phyloP scores from a whole-genome alignment of 495 filamentous ascomycete genomes.

The Xylaria palmicola region DNA sequence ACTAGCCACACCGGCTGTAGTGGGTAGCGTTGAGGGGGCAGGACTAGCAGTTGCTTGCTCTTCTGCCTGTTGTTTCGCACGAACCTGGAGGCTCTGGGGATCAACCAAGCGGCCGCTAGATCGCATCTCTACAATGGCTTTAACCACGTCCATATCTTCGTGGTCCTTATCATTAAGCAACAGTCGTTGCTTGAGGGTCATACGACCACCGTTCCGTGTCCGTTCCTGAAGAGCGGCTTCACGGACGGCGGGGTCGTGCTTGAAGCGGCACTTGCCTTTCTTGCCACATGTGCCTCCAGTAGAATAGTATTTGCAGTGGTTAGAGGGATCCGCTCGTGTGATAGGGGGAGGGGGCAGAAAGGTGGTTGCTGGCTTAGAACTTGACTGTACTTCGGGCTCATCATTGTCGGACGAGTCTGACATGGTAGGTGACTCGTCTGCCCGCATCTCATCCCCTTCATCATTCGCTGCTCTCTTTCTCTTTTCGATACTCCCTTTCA shows the following conservation, averaged over 20 bases:
- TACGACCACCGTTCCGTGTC: conserved; percentile 52
- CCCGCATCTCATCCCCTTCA: conserved; percentile 56
- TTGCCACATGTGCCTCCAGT: conserved; percentile 61
- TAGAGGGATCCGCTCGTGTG: conserved; percentile 49
- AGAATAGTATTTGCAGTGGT: conserved; percentile 61
- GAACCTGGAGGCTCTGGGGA: conserved; percentile 20
- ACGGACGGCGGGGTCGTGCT: conserved; percentile 54
- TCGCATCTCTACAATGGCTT: conserved; percentile 44
- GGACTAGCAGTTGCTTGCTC: conserved; percentile 15
- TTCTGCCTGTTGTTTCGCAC: conserved; percentile 15
- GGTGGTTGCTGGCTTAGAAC: conserved; percentile 23
- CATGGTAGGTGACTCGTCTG: conserved; percentile 32
- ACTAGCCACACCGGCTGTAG: conserved; percentile 29
- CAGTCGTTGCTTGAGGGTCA: conserved; percentile 56
- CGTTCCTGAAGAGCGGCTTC: conserved; percentile 53
- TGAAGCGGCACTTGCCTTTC: conserved; percentile 65
- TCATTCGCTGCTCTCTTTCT: conserved; percentile 57
- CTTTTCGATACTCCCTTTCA: conserved; percentile 53
- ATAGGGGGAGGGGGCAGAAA: conserved; percentile 41
- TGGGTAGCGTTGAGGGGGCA: conserved; percentile 27
- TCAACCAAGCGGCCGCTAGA: conserved; percentile 29
- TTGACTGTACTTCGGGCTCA: conserved; percentile 48
- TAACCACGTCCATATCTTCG: conserved; percentile 55
- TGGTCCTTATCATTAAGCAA: conserved; percentile 57
- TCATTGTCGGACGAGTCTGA: conserved; percentile 46